Conservation (phyloP, 2,329 filamentous ascomycete genomes). For the Penicillium sp. region DNA sequence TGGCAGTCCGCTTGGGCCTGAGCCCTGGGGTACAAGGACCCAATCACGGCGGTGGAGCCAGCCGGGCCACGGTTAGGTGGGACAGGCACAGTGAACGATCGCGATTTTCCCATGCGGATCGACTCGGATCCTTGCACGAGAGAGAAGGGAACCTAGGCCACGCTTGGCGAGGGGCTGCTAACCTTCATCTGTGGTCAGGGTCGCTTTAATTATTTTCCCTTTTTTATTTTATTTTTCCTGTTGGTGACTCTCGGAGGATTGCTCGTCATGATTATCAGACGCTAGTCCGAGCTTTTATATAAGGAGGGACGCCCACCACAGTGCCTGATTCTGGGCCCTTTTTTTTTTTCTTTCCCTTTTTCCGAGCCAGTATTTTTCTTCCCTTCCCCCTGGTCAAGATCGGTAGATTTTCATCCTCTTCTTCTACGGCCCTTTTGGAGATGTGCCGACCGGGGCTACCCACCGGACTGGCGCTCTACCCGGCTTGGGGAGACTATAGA, state of each 20-base stretch:
- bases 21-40: slow-evolving; percentile 11
- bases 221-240: slow-evolving; percentile 1
- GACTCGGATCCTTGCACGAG: slow-evolving; percentile 32
- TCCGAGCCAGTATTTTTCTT: neutral
- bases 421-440: neutral
- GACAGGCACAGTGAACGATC: slow-evolving; percentile 32
- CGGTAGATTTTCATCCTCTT: neutral
- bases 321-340: slow-evolving; percentile 12
- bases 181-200: slow-evolving; percentile 2
- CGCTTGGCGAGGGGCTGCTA: slow-evolving; percentile 11
- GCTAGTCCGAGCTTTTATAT: slow-evolving; percentile 31
- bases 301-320: slow-evolving; percentile 24
- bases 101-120: slow-evolving; percentile 31
- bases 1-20: slow-evolving; percentile 5
- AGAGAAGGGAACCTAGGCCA: slow-evolving; percentile 17
- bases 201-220: slow-evolving; percentile 4
- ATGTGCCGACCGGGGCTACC: slow-evolving; percentile 2
- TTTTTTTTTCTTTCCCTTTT: slow-evolving; percentile 8
- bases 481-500: slow-evolving; percentile 21
- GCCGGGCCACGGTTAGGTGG: slow-evolving; percentile 29
- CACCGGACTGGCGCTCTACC: slow-evolving; percentile 7
- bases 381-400: neutral
- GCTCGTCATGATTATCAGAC: slow-evolving; percentile 30
- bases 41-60: slow-evolving; percentile 27
- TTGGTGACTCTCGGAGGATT: slow-evolving; percentile 17